Evolutionary conservation across 805 yeast species (phyloP).

Genomic region (Ogataea pignaliae): DNA sequence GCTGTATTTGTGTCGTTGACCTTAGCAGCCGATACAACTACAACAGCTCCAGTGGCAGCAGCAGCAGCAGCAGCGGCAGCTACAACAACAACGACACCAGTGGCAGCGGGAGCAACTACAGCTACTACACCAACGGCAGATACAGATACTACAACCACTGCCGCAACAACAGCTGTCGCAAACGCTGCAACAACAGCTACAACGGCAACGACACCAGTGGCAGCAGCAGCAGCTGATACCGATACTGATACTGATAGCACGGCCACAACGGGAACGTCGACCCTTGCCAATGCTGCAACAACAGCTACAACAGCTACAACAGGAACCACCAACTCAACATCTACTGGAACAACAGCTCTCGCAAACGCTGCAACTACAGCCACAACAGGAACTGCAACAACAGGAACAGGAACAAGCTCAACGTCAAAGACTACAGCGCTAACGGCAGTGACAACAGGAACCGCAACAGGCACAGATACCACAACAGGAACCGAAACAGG

Average conservation of each 20-base stretch:
- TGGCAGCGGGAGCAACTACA: slow-evolving; percentile 4
- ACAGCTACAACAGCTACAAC: slow-evolving; percentile 6
- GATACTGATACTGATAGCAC: slow-evolving; percentile 29
- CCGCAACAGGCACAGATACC: background rate
- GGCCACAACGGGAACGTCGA: slow-evolving; percentile 26
- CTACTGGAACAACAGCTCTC: slow-evolving; percentile 2
- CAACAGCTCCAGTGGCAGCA: slow-evolving; percentile 7
- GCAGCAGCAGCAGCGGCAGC: slow-evolving; percentile 6
- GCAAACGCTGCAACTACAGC: slow-evolving; percentile 8
- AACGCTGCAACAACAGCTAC: slow-evolving; percentile 7
- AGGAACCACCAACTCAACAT: slow-evolving; percentile 3
- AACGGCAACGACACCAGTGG: slow-evolving; percentile 3
- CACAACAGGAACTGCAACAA: slow-evolving; percentile 2
- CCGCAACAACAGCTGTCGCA: slow-evolving; percentile 10
- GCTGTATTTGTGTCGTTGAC: slow-evolving; percentile 5
- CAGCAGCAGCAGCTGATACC: slow-evolving; percentile 16
- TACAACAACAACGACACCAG: slow-evolving; percentile 4
- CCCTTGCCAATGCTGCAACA: slow-evolving; percentile 6
- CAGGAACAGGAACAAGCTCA: slow-evolving; percentile 1
- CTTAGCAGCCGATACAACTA: slow-evolving; percentile 12
- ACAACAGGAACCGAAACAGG: slow-evolving; percentile 1
- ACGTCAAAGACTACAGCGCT: background rate
- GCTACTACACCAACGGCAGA: slow-evolving; percentile 10
- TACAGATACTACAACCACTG: slow-evolving; percentile 8
- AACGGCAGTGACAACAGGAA: slow-evolving; percentile 2